A percentile compares a stretch with the other conserved stretches of the same genome.
Conservation (phyloP, 805 yeast species). For the Grigorovia humatica region DNA sequence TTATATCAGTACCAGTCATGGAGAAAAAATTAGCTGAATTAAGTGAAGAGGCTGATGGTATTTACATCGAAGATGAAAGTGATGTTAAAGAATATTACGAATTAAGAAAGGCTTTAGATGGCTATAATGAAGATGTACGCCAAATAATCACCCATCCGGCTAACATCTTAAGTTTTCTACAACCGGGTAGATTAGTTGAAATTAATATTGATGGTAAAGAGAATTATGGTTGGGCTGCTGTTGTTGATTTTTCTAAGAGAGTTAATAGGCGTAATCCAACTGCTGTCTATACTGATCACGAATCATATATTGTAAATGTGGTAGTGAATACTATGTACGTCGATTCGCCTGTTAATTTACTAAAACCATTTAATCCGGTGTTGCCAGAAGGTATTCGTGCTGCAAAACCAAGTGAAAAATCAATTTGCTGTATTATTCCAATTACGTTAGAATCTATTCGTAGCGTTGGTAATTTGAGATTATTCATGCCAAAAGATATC, state of each 20-base stretch:
- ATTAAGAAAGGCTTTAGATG: constrained; percentile 56
- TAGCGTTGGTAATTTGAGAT: constrained; percentile 67
- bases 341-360: constrained; percentile 75
- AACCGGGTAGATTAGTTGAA: constrained; percentile 77
- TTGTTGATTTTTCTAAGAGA: constrained; percentile 67
- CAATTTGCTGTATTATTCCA: constrained; percentile 71
- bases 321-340: constrained; percentile 66
- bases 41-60: constrained; percentile 36
- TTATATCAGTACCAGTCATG: constrained; percentile 78
- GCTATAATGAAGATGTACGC: constrained; percentile 65
- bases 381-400: constrained; percentile 87
- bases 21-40: constrained; percentile 54
- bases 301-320: constrained; percentile 79
- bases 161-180: constrained; percentile 70
- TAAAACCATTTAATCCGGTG: constrained; percentile 67
- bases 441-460: constrained; percentile 70
- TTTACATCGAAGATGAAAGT: constrained; percentile 63
- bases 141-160: constrained; percentile 88
- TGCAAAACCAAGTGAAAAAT: constrained; percentile 57
- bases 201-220: constrained; percentile 42
- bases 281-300: constrained; percentile 67
- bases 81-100: constrained; percentile 76
- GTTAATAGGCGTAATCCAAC: constrained; percentile 47
- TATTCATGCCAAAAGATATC: constrained; percentile 68
- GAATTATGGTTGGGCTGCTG: constrained; percentile 96